A percentile compares a stretch with the other conserved stretches of the same genome.
Conservation (phyloP, 2,329 filamentous ascomycete genomes). For the Penicillium sumatraense region DNA sequence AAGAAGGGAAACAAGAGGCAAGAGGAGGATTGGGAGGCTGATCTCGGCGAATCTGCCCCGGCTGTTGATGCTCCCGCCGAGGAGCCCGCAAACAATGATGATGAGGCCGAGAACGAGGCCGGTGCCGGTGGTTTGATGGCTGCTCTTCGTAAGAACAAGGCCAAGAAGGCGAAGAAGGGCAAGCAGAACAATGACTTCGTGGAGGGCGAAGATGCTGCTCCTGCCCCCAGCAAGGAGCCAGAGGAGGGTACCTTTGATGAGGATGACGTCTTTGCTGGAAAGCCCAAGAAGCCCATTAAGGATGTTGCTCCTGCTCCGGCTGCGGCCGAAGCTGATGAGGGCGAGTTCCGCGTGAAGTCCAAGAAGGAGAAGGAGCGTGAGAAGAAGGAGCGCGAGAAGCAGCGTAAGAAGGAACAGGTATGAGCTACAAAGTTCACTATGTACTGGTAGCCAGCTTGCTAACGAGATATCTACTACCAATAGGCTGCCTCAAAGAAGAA, state of each 20-base stretch:
- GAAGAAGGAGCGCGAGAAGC: conserved; percentile 98
- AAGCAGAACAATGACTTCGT: conserved; percentile 73
- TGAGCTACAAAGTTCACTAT: conserved; percentile 24
- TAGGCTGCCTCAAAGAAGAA: conserved; percentile 86
- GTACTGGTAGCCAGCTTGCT: not conserved
- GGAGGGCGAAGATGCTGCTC: conserved; percentile 66
- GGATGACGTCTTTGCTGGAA: conserved; percentile 81
- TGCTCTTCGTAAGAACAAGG: conserved; percentile 78
- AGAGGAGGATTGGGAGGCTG: conserved; percentile 92
- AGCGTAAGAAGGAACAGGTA: conserved; percentile 97
- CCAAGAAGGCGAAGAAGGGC: conserved; percentile 90
- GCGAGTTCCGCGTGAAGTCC: conserved; percentile 75
- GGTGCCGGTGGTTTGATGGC: conserved; percentile 70
- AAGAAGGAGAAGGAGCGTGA: conserved; percentile 99
- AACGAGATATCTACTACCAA: conserved; percentile 11
- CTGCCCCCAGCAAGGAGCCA: conserved; percentile 72
- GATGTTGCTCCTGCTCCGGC: conserved; percentile 53
- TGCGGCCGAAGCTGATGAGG: conserved; percentile 52
- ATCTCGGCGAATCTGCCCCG: conserved; percentile 76
- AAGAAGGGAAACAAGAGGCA: conserved; percentile 89
- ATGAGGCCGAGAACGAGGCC: conserved; percentile 60
- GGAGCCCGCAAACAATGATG: conserved; percentile 52
- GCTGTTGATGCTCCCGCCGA: conserved; percentile 50
- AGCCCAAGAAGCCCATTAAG: conserved; percentile 64
- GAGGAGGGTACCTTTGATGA: conserved; percentile 82